These are phyloP conservation scores for Chalciporus sp. DNA, from an alignment of 1,284 basidiomycete genomes.

Conservation along the genomic window DNA sequence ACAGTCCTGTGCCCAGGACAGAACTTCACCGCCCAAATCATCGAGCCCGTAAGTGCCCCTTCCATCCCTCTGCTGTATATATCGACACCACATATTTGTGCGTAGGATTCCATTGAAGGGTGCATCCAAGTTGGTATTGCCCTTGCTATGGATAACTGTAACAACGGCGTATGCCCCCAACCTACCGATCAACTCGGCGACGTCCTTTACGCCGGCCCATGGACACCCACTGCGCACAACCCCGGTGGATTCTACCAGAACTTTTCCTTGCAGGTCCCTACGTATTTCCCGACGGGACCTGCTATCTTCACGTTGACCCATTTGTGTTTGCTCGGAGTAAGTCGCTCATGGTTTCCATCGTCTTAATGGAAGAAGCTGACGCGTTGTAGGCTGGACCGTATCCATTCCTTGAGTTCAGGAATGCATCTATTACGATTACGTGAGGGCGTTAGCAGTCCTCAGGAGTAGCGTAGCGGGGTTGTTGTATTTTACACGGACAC, in stretches of 20 bases:
- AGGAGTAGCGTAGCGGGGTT: neutral
- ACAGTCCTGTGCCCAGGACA: slow-evolving; percentile 16
- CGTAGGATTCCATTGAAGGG: slow-evolving; percentile 23
- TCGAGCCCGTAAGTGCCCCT: slow-evolving; percentile 22
- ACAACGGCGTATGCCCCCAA: slow-evolving; percentile 23
- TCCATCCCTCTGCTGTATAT: neutral
- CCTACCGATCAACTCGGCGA: slow-evolving; percentile 24
- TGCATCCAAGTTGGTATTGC: slow-evolving; percentile 36
- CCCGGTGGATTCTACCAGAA: slow-evolving; percentile 34
- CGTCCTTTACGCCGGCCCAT: slow-evolving; percentile 34
- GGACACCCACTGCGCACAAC: slow-evolving; percentile 27
- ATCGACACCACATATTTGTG: neutral
- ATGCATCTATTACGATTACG: slow-evolving; percentile 15
- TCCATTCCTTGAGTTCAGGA: slow-evolving; percentile 32
- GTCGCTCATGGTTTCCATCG: neutral
- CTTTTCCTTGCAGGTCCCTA: slow-evolving; percentile 26
- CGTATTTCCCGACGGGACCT: slow-evolving; percentile 15
- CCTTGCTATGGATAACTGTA: slow-evolving; percentile 26
- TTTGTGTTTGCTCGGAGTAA: slow-evolving; percentile 34
- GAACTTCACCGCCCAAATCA: slow-evolving; percentile 22
- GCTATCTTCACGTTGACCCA: slow-evolving; percentile 37
- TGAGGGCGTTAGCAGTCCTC: slow-evolving; percentile 3
- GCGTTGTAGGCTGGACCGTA: slow-evolving; percentile 21
- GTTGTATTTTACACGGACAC: neutral
- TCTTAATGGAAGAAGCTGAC: slow-evolving; percentile 2